These are phyloP conservation scores for Suillus hirtellus DNA, from an alignment of 768 basidiomycete species.

Conservation along the genomic window DNA sequence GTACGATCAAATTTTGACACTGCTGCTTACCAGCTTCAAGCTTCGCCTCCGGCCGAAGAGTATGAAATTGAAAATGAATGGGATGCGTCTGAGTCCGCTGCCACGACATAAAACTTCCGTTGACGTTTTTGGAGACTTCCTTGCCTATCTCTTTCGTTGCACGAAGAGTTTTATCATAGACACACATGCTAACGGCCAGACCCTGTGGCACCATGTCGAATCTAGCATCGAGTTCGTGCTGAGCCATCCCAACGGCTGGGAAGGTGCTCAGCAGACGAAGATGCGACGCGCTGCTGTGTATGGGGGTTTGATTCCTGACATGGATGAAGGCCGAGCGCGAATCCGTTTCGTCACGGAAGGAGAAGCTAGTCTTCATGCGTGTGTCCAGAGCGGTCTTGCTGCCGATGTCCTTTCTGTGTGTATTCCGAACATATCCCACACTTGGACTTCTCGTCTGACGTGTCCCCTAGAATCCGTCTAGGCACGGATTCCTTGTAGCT, in stretches of 20 bases:
- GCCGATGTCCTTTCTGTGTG: constrained; percentile 73
- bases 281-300: constrained; percentile 75
- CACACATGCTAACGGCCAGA: constrained; percentile 76
- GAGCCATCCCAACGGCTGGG: constrained; percentile 84
- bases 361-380: constrained; percentile 81
- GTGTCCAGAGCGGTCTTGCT: constrained; percentile 75
- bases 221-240: constrained; percentile 71
- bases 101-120: constrained; percentile 68
- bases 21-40: constrained; percentile 58
- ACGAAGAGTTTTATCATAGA: constrained; percentile 76
- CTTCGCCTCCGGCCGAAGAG: constrained; percentile 73
- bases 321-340: constrained; percentile 67
- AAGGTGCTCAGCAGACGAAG: constrained; percentile 70
- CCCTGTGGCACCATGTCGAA: constrained; percentile 72
- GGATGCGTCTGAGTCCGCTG: constrained; percentile 71
- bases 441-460: constrained; percentile 12
- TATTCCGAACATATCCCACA: constrained; percentile 12
- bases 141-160: constrained; percentile 72
- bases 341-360: constrained; percentile 84
- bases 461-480: constrained; percentile 59
- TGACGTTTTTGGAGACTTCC: constrained; percentile 79
- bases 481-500: constrained; percentile 75
- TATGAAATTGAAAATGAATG: constrained; percentile 84
- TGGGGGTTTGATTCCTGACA: constrained; percentile 73
- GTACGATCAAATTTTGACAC: constrained; percentile 7